Evolutionary conservation across 2,329 filamentous ascomycete species (phyloP), one percentile per base, ranked within the genome.

Genomic region (Neonectria sp.): DNA sequence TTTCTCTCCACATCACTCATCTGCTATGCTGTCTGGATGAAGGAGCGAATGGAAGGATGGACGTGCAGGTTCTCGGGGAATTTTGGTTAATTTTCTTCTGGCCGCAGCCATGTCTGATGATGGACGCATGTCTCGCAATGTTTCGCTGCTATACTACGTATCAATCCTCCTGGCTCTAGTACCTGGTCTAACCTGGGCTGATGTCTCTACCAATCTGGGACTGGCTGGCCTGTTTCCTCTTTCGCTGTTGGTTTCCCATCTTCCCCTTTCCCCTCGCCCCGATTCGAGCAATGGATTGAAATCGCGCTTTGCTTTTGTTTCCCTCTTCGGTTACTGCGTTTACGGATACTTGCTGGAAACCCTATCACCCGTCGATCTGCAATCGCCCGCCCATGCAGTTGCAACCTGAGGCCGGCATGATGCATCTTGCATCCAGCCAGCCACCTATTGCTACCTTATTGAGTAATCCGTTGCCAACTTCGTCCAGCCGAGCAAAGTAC

Each of bases 281-380:
- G 12, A 49, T 29, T 46, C 17, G 17, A 52, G 35, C 59, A 48
- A 40, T 55, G 29, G n/a, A 55, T 31, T 40, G 29, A 46, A 17
- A 55, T 49, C 37, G 17, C 29, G 49, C 52, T 59, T 55, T 33
- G 11, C 53, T 52, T 57, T 52, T 21, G 3, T 55, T 31, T 67
- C 6, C 27, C 45, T 40, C 25, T 24, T 46, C 59, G 55, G 55
- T 46, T 31, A 46, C 33, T 21, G 21, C 17, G 40, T 43, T 21
- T 43, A 21, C 40, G 40, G 40, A 43, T 43, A 43, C 40, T 43
- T 43, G 40, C 45, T 45, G 53, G 12, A 46, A 35, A 27, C 4
- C 37, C 45, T 53, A 63, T 72, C 48, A 52, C 61, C 40, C 31
- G 29, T 46, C 55, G 48, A 63, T 60, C 67, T 71, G 64, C 72